Evolutionary conservation across 169 alveolate genomes (phyloP).

Genomic region (Ichthyophthirius multifiliis): DNA sequence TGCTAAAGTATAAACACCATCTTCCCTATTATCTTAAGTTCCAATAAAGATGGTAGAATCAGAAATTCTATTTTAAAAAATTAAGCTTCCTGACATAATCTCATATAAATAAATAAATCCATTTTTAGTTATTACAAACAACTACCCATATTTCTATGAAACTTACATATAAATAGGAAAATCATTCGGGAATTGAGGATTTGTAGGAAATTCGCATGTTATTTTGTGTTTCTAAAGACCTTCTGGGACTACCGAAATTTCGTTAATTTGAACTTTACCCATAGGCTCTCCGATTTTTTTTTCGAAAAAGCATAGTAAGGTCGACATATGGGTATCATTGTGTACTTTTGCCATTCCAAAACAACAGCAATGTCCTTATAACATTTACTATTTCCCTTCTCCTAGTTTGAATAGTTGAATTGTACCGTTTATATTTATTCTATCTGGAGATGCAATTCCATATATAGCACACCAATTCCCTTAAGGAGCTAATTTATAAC

Average conservation of each 20-base stretch:
- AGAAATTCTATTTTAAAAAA: slow-evolving; percentile 78
- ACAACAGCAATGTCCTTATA: slow-evolving; percentile 95
- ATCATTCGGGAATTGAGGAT: slow-evolving; percentile 73
- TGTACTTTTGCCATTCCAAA: slow-evolving; percentile 81
- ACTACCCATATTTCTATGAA: slow-evolving; percentile 71
- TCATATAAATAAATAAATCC: slow-evolving; percentile 81
- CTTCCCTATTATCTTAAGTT: slow-evolving; percentile 55
- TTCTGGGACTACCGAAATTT: slow-evolving; percentile 81
- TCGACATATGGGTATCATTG: slow-evolving; percentile 44
- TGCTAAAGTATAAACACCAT: slow-evolving; percentile 71
- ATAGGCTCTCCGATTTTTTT: slow-evolving; percentile 87
- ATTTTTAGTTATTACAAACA: slow-evolving; percentile 75
- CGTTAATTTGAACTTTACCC: slow-evolving; percentile 92
- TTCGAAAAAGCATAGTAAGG: slow-evolving; percentile 91
- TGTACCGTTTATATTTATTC: slow-evolving; percentile 89
- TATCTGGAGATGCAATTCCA: slow-evolving; percentile 91
- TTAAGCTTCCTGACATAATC: slow-evolving; percentile 58
- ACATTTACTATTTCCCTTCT: slow-evolving; percentile 90
- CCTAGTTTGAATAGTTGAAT: slow-evolving; percentile 93
- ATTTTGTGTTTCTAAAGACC: slow-evolving; percentile 46
- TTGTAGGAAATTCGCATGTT: slow-evolving; percentile 57
- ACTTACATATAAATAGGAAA: slow-evolving; percentile 87
- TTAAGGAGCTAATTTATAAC: slow-evolving; percentile 85
- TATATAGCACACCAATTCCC: slow-evolving; percentile 93
- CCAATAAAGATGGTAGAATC: slow-evolving; percentile 75